A percentile compares a stretch with the other conserved stretches of the same genome.
phyloP scores from a whole-genome alignment of 805 yeast genomes.

The Schwanniomyces polymorphus region DNA sequence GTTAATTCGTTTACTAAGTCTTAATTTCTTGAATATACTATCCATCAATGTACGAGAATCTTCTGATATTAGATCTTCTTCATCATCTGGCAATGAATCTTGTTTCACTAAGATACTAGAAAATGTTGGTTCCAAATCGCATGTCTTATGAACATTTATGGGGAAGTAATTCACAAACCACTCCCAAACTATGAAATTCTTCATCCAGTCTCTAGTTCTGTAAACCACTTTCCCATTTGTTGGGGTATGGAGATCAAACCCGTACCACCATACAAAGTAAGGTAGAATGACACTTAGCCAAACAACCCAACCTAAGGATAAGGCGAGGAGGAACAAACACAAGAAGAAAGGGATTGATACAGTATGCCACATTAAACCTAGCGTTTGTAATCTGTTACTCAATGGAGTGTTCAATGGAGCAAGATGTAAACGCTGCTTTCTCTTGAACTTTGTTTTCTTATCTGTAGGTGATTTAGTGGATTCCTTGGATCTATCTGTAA shows the following conservation, averaged over 20 bases:
- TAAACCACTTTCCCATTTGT: constrained; percentile 68
- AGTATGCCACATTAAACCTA: constrained; percentile 72
- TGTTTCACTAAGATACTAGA: constrained; percentile 31
- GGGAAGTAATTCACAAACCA: constrained; percentile 83
- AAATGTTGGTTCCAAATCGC: constrained; percentile 73
- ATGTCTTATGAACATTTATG: constrained; percentile 63
- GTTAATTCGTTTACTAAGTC: constrained; percentile 38
- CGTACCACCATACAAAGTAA: constrained; percentile 56
- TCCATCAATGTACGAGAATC: constrained; percentile 35
- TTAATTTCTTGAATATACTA: constrained; percentile 31
- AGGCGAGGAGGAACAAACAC: constrained; percentile 50
- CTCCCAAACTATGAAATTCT: constrained; percentile 62
- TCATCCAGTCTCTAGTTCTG: constrained; percentile 56
- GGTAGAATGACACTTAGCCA: constrained; percentile 69
- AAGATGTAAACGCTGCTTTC: constrained; percentile 25
- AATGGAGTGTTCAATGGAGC: constrained; percentile 62
- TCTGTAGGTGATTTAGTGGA: neutral
- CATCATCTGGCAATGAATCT: constrained; percentile 31
- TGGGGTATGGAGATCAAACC: constrained; percentile 65
- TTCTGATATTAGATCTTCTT: constrained; percentile 43
- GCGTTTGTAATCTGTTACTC: constrained; percentile 60
- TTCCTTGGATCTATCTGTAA: neutral
- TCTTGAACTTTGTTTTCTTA: neutral
- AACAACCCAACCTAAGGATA: constrained; percentile 51
- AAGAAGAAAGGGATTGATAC: constrained; percentile 63